Conservation (phyloP, 2,329 filamentous ascomycete species). For the Ascochyta koolunga region DNA sequence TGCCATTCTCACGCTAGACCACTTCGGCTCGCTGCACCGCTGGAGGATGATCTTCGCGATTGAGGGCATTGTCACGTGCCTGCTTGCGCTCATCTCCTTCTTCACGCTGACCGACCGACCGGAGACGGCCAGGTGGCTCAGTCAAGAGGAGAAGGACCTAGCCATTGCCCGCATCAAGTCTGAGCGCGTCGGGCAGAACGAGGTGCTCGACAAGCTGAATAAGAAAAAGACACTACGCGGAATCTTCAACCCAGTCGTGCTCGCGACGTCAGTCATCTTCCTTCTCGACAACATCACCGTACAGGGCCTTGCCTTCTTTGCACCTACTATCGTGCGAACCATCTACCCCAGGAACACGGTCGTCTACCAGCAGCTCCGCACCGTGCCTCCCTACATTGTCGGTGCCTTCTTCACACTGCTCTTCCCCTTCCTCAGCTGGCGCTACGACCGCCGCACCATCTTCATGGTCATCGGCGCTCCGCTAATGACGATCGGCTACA, state of each 20-base stretch:
- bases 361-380: conserved; percentile 70
- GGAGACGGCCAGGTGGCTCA: conserved; percentile 70
- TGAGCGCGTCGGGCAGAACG: conserved; percentile 67
- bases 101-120: conserved; percentile 72
- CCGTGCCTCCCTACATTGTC: conserved; percentile 72
- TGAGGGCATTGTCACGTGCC: conserved; percentile 69
- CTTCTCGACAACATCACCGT: conserved; percentile 73
- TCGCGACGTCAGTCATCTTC: conserved; percentile 65
- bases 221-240: conserved; percentile 64
- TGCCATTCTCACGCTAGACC: conserved; percentile 66
- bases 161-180: conserved; percentile 71
- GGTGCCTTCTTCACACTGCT: conserved; percentile 70
- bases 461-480: conserved; percentile 67
- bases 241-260: conserved; percentile 67
- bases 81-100: conserved; percentile 65
- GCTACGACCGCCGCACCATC: conserved; percentile 63
- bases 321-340: conserved; percentile 71
- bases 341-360: conserved; percentile 67
- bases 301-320: conserved; percentile 72
- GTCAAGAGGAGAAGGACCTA: conserved; percentile 68
- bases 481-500: conserved; percentile 71
- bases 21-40: conserved; percentile 61
- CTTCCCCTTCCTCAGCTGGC: conserved; percentile 67
- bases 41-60: conserved; percentile 77
- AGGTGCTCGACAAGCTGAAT: conserved; percentile 69